A percentile compares a stretch with the other conserved stretches of the same genome.
phyloP scores from a whole-genome alignment of 129 eudicot genomes.

The Flaveria ramosissima region DNA sequence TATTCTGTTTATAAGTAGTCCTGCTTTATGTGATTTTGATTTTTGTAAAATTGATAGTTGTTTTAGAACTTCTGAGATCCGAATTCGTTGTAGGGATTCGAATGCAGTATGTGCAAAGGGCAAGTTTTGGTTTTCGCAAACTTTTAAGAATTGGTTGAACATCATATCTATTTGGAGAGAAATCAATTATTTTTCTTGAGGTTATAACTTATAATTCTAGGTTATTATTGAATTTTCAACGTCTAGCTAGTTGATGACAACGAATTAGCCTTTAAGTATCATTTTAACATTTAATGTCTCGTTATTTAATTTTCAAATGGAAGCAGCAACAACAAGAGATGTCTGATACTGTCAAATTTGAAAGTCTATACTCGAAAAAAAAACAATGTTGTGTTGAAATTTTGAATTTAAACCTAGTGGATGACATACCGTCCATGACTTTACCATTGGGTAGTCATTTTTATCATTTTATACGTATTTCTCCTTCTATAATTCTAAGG shows the following conservation, averaged over 20 bases:
- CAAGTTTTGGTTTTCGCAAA: neutral
- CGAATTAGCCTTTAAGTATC: slow-evolving; percentile 3
- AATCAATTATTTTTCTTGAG: slow-evolving; percentile 3
- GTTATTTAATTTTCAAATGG: neutral
- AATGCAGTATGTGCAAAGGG: slow-evolving; percentile 4
- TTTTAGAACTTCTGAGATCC: slow-evolving; percentile 23
- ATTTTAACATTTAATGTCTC: neutral
- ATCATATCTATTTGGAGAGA: neutral
- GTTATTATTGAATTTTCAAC: slow-evolving; percentile 9
- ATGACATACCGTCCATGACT: no score
- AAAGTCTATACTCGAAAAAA: neutral
- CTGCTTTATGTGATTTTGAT: neutral
- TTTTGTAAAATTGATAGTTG: slow-evolving; percentile 19
- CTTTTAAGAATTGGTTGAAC: neutral
- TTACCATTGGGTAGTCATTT: no score
- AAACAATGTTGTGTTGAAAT: no score
- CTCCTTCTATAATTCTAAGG: no score
- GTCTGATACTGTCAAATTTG: neutral
- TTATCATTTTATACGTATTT: no score
- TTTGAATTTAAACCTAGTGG: no score
- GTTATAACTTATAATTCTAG: neutral
- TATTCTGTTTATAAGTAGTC: neutral
- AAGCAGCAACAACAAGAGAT: slow-evolving; percentile 3
- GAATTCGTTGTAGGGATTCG: slow-evolving; percentile 26
- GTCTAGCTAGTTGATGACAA: slow-evolving; percentile 4